Conservation (phyloP, 305 asterid genomes). For the Petunia hybrid region DNA sequence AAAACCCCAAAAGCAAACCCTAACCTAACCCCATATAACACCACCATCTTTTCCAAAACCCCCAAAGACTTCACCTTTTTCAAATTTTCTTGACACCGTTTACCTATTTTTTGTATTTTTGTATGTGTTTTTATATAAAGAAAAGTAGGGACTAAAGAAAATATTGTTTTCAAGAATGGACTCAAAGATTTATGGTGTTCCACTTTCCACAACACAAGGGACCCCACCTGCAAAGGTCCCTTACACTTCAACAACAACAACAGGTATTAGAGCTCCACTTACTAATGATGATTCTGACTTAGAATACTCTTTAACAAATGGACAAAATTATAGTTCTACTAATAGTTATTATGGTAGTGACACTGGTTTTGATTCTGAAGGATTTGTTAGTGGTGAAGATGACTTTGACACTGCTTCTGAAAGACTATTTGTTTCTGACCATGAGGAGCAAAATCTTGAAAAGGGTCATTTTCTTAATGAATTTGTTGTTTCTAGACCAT, state of each 20-base stretch:
- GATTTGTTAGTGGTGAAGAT: slow-evolving; percentile 65
- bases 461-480: slow-evolving; percentile 47
- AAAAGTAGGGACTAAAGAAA: neutral
- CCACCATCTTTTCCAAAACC: slow-evolving; percentile 35
- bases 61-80: neutral
- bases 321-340: slow-evolving; percentile 42
- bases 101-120: neutral
- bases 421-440: slow-evolving; percentile 42
- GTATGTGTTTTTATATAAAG: slow-evolving; percentile 5
- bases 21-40: neutral
- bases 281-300: slow-evolving; percentile 83
- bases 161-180: slow-evolving; percentile 44
- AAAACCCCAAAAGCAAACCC: slow-evolving; percentile 48
- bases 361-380: slow-evolving; percentile 57
- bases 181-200: slow-evolving; percentile 59
- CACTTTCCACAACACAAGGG: slow-evolving; percentile 60
- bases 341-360: slow-evolving; percentile 60
- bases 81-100: neutral
- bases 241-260: slow-evolving; percentile 29
- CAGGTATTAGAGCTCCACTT: slow-evolving; percentile 95
- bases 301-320: slow-evolving; percentile 55
- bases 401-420: slow-evolving; percentile 50
- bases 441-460: slow-evolving; percentile 48
- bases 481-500: slow-evolving; percentile 46
- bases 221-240: slow-evolving; percentile 52